Base-by-base conservation (phyloP, 2,329 filamentous ascomycete genomes). In the Didymella segeticola region DNA sequence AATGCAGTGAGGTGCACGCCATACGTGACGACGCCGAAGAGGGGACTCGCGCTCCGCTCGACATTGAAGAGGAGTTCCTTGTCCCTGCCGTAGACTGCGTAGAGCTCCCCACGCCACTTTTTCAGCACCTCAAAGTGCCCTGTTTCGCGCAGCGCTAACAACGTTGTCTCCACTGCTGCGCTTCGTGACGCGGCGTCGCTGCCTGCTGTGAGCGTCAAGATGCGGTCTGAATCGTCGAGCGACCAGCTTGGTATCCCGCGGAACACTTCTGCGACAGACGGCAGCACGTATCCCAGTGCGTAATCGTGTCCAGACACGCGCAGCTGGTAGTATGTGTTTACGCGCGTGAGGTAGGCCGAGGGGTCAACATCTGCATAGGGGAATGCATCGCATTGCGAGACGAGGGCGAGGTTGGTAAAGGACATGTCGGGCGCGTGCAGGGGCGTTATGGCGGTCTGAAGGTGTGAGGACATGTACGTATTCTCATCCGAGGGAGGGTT, bases 101-200 rank as follows among this genome's bases (percentile, higher is more conserved):
- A 79, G 26, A 74, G 47, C 58, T 80, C 78, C 20, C 73, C 65
- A 7, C 75, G 62, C 76, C 76, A 79, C 63, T 77, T 68, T 30
- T 74, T 63, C 59, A 98, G 81, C 1, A 96, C 80, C 31, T 84
- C 79, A 71, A 98, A 98, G 1, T 84, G 85, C 6, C 82, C 78
- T n/a, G 83, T 82, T n/a, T 83, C 78, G 15, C 88, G 86, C 82
- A 93, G 90, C 61, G 88, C 84, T 1, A 79, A 70, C 29, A 88
- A 81, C 4, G 92, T 87, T 37, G 79, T 75, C 4, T 78, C 79
- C 9, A 87, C 73, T 8, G 80, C 71, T 5, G 78, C 75, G 37
- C 83, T 91, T 45, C 93, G 86, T 63, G 86, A 82, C 14, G 79
- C 75, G 42, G 88, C 86, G 1, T 82, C 87, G 17, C 79, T 73